A percentile compares a stretch with the other conserved stretches of the same genome.
These are phyloP conservation scores for Shiraia sp. DNA, from an alignment of 2,329 filamentous ascomycete genomes.

Conservation along the genomic window DNA sequence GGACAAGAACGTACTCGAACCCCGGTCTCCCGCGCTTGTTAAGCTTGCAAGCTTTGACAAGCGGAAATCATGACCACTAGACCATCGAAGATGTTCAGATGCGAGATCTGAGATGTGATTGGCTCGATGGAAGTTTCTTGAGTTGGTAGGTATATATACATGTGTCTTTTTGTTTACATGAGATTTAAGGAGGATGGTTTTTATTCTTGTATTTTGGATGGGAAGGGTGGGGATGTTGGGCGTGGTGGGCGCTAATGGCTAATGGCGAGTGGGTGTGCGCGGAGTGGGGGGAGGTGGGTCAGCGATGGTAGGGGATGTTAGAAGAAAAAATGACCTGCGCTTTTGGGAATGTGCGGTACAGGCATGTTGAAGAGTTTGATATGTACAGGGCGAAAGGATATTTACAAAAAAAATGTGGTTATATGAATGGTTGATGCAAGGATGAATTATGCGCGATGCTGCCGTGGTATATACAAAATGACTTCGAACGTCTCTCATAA, in stretches of 20 bases:
- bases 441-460: no score
- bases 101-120: background rate
- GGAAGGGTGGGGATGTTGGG: no score
- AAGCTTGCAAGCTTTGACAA: constrained; percentile 11
- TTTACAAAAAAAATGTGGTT: constrained; percentile 3
- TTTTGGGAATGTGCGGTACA: no score
- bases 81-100: constrained; percentile 13
- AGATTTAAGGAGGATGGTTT: background rate
- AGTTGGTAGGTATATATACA: background rate
- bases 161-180: background rate
- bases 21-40: constrained; percentile 16
- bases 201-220: no score
- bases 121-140: constrained; percentile 4
- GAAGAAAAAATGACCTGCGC: no score
- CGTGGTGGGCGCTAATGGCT: no score
- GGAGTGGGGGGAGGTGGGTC: no score
- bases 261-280: no score
- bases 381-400: no score
- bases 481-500: background rate
- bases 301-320: no score
- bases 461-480: background rate
- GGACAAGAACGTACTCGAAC: constrained; percentile 5
- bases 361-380: no score
- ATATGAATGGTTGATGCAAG: no score
- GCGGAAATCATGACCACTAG: constrained; percentile 25